These are phyloP conservation scores for Chenopodium berlandieri DNA, from an alignment of 148 eudicot species.

Conservation along the genomic window DNA sequence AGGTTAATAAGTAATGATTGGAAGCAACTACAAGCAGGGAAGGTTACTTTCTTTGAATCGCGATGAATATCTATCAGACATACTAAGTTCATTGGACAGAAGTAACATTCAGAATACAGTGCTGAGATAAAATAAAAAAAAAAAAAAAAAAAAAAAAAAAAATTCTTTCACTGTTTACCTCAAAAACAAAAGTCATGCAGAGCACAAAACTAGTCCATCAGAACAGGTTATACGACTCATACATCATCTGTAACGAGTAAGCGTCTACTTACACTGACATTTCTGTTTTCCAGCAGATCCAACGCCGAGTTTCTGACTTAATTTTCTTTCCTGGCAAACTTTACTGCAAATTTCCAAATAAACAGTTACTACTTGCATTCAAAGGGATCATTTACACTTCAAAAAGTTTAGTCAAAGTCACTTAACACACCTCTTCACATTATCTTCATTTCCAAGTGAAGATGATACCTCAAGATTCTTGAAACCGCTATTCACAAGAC, in stretches of 20 bases:
- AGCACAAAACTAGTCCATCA: neutral
- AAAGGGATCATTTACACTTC: conserved; percentile 15
- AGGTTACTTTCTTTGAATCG: neutral
- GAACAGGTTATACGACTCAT: neutral
- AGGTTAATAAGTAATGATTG: neutral
- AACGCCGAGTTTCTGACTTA: conserved; percentile 13
- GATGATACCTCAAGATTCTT: conserved; percentile 25
- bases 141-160: too few species aligned
- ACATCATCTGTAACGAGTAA: neutral
- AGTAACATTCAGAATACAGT: neutral
- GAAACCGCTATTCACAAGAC: conserved; percentile 48
- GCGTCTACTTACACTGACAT: conserved; percentile 24
- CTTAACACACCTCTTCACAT: conserved; percentile 20
- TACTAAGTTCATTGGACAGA: neutral
- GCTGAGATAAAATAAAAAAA: too few species aligned
- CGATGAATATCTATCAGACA: neutral
- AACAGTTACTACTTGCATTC: conserved; percentile 11
- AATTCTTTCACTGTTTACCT: neutral
- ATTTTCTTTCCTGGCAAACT: conserved; percentile 22
- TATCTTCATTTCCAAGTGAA: conserved; percentile 20
- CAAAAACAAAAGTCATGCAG: neutral
- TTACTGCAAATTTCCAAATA: conserved; percentile 30
- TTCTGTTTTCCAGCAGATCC: conserved; percentile 21
- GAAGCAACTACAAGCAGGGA: conserved; percentile 2
- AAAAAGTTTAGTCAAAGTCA: neutral